These are phyloP conservation scores for Coffea eugenioides DNA, from an alignment of 257 asterid species.

Conservation along the genomic window DNA sequence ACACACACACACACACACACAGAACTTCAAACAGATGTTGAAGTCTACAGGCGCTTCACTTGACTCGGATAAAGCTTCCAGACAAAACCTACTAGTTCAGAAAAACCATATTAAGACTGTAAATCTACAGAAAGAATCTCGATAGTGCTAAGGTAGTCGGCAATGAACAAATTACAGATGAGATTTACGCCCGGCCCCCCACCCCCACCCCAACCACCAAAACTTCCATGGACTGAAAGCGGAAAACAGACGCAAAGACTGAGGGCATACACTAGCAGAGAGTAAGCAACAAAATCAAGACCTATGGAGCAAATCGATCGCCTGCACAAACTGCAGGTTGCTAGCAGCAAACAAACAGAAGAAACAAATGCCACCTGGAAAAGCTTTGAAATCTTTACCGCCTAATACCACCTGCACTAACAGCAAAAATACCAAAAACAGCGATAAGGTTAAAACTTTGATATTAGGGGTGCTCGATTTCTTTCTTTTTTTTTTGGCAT, in stretches of 20 bases:
- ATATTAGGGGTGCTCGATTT: too few species aligned
- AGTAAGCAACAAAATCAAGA: too few species aligned
- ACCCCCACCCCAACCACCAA: neutral
- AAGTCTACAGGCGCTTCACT: neutral
- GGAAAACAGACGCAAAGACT: neutral
- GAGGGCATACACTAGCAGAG: neutral
- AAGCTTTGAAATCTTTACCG: too few species aligned
- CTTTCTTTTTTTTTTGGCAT: too few species aligned
- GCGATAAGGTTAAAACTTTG: neutral
- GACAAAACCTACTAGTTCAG: constrained; percentile 6
- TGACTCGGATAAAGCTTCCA: neutral
- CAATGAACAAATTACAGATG: neutral
- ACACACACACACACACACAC: neutral
- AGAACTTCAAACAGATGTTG: neutral
- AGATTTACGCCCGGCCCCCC: neutral
- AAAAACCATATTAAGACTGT: neutral
- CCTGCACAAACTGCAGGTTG: neutral
- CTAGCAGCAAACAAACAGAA: neutral
- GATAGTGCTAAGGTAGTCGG: neutral
- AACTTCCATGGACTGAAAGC: too few species aligned
- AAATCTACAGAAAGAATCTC: neutral
- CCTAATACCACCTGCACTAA: neutral
- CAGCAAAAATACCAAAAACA: neutral
- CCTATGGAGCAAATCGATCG: too few species aligned
- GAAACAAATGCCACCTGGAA: too few species aligned